Conservation (phyloP, 169 alveolate species). For the Plasmodium coatneyi region DNA sequence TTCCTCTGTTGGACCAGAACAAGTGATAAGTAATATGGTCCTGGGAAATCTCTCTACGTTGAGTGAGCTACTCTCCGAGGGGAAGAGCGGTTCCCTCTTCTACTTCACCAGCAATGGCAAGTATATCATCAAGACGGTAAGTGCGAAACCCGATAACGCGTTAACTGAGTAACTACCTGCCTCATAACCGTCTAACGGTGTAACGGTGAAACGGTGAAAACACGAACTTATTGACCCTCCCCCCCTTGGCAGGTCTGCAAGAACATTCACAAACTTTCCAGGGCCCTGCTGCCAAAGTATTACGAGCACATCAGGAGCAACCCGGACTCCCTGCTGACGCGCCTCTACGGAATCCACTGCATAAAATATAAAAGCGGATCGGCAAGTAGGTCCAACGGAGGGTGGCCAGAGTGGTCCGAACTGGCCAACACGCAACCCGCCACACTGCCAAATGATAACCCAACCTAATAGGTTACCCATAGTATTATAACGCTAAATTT, state of each 20-base stretch:
- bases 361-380: slow-evolving; percentile 78
- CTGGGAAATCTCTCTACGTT: slow-evolving; percentile 95
- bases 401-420: neutral
- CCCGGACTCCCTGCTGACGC: slow-evolving; percentile 87
- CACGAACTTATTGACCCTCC: too few species aligned
- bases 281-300: slow-evolving; percentile 38
- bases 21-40: slow-evolving; percentile 94
- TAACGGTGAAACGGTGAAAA: too few species aligned
- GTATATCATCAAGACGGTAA: slow-evolving; percentile 85
- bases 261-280: slow-evolving; percentile 17
- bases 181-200: too few species aligned
- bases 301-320: slow-evolving; percentile 76
- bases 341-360: slow-evolving; percentile 93
- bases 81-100: slow-evolving; percentile 96
- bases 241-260: slow-evolving; percentile 18
- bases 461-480: too few species aligned
- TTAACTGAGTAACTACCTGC: neutral
- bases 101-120: slow-evolving; percentile 94
- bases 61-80: slow-evolving; percentile 95
- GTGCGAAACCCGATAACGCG: neutral
- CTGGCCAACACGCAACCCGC: neutral
- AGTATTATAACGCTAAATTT: neutral
- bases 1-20: slow-evolving; percentile 97
- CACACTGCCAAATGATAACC: too few species aligned
- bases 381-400: neutral